Evolutionary conservation across 192 early-diverging fungal species (phyloP).

Genomic region (Podila epicladia): DNA sequence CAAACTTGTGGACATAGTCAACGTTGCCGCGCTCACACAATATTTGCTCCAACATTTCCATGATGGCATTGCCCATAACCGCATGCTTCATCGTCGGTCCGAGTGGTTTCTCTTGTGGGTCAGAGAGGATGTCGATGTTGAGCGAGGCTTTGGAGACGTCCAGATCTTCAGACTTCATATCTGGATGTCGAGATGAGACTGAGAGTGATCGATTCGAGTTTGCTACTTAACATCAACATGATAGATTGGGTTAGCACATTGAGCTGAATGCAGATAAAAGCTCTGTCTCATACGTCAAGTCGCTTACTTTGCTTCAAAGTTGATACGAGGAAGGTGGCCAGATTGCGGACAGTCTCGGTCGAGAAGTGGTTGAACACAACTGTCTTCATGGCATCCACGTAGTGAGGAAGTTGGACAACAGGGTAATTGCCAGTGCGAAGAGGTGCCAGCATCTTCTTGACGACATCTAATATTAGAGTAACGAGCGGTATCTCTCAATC

Average conservation of each 20-base stretch:
- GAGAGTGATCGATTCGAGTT: conserved; percentile 21
- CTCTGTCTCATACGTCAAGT: background rate
- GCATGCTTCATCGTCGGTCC: conserved; percentile 26
- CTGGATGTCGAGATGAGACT: conserved; percentile 29
- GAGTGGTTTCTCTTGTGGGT: conserved; percentile 17
- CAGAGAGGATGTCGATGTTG: conserved; percentile 25
- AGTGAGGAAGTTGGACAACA: conserved; percentile 59
- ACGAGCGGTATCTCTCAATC: background rate
- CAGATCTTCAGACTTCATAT: conserved; percentile 19
- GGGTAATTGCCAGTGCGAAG: conserved; percentile 67
- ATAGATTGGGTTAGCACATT: background rate
- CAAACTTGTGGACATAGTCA: conserved; percentile 61
- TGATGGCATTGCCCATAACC: conserved; percentile 57
- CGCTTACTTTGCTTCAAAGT: conserved; percentile 64
- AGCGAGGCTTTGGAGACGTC: conserved; percentile 19
- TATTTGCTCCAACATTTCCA: conserved; percentile 75
- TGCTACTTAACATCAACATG: conserved; percentile 4
- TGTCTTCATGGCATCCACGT: conserved; percentile 62
- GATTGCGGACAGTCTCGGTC: conserved; percentile 63
- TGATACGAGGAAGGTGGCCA: conserved; percentile 72
- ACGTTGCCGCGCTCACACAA: conserved; percentile 59
- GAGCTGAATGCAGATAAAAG: background rate
- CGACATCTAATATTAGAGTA: conserved; percentile 54
- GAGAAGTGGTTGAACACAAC: conserved; percentile 66
- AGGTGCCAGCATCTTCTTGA: conserved; percentile 69